A percentile compares a stretch with the other conserved stretches of the same genome.
phyloP scores from a whole-genome alignment of 805 yeast genomes.

The Candida hungchunana region DNA sequence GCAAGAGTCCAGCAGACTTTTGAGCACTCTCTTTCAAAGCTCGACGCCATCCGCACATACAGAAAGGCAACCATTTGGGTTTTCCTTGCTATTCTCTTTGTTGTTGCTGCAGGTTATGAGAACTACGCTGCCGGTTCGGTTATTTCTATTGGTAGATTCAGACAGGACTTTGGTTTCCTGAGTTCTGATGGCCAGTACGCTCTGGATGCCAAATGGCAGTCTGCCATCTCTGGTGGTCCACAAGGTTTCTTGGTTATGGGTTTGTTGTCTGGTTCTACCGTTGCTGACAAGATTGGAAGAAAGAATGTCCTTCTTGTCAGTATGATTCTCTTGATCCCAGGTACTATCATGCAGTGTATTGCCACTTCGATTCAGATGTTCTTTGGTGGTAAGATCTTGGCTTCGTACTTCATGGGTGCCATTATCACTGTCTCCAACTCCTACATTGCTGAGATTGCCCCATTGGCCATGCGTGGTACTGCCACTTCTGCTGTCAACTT shows the following conservation, averaged over 20 bases:
- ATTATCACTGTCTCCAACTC: constrained; percentile 32
- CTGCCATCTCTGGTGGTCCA: constrained; percentile 32
- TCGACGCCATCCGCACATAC: constrained; percentile 34
- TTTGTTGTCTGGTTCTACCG: constrained; percentile 14
- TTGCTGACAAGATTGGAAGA: constrained; percentile 34
- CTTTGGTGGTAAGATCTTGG: constrained; percentile 36
- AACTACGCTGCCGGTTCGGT: constrained; percentile 34
- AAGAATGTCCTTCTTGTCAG: constrained; percentile 29
- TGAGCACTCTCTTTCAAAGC: constrained; percentile 14
- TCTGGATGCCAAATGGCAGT: constrained; percentile 40
- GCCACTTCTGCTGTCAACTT: constrained; percentile 34
- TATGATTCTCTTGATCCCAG: constrained; percentile 28
- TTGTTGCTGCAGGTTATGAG: constrained; percentile 42
- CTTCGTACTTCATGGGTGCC: constrained; percentile 38
- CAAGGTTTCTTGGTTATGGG: constrained; percentile 30
- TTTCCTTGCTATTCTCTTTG: constrained; percentile 33
- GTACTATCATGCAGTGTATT: constrained; percentile 35
- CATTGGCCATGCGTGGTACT: constrained; percentile 35
- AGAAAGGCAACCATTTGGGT: constrained; percentile 39
- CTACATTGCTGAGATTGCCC: constrained; percentile 38
- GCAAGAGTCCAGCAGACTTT: constrained; percentile 11
- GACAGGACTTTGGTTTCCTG: constrained; percentile 32
- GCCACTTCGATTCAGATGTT: constrained; percentile 34
- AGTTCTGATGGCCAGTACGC: constrained; percentile 30
- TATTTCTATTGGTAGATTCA: constrained; percentile 33